These are phyloP conservation scores for Trichothecium sympodiale DNA, from an alignment of 2,329 filamentous ascomycete species.

Conservation along the genomic window DNA sequence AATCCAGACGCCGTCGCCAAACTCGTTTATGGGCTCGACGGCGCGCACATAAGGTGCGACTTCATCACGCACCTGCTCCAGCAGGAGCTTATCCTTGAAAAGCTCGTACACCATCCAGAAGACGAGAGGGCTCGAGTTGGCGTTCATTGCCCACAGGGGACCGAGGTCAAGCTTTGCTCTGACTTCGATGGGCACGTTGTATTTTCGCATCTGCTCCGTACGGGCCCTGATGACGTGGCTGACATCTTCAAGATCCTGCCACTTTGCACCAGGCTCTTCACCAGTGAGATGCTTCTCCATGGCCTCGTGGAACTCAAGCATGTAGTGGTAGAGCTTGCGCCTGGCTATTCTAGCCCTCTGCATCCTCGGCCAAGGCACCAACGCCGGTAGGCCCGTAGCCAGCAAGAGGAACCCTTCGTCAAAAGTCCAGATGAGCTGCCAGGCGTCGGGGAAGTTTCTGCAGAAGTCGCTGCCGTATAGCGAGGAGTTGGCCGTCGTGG, in stretches of 20 bases:
- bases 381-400: constrained; percentile 17
- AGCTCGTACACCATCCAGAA: constrained; percentile 31
- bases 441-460: constrained; percentile 26
- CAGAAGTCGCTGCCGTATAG: constrained; percentile 30
- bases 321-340: constrained; percentile 14
- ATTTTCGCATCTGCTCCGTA: constrained; percentile 16
- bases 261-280: constrained; percentile 18
- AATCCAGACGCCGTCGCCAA: constrained; percentile 23
- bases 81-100: constrained; percentile 24
- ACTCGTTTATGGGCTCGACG: constrained; percentile 22
- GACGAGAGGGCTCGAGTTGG: constrained; percentile 24
- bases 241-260: constrained; percentile 25
- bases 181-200: constrained; percentile 17
- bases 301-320: constrained; percentile 23
- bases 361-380: constrained; percentile 20
- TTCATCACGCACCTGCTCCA: constrained; percentile 26
- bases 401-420: constrained; percentile 21
- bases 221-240: constrained; percentile 20
- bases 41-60: constrained; percentile 20
- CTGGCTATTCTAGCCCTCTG: constrained; percentile 19
- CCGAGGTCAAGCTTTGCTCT: constrained; percentile 23
- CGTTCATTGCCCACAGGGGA: constrained; percentile 25
- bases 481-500: constrained; percentile 19
- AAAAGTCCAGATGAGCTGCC: constrained; percentile 24
- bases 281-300: constrained; percentile 20